phyloP scores from a whole-genome alignment of 139 green algal genomes.

The Micromonas pusilla region DNA sequence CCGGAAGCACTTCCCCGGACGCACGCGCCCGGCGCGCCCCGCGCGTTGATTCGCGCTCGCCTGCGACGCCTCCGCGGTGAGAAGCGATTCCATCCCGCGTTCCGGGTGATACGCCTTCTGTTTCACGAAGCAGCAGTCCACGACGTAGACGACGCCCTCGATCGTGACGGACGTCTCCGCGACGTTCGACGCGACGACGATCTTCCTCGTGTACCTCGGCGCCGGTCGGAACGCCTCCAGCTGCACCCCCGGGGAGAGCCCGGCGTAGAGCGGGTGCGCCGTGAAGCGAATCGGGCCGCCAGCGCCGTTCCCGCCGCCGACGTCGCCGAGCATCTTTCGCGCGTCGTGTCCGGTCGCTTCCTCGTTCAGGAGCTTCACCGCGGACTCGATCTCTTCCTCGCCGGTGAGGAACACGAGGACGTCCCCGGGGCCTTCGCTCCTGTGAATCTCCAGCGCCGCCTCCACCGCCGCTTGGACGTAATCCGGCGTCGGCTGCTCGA shows the following conservation, averaged over 20 bases:
- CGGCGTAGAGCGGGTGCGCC: slow-evolving; percentile 88
- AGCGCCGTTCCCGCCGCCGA: neutral
- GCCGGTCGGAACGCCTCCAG: slow-evolving; percentile 59
- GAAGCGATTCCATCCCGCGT: slow-evolving; percentile 38
- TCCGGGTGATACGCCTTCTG: slow-evolving; percentile 51
- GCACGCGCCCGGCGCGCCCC: slow-evolving; percentile 42
- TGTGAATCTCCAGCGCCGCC: slow-evolving; percentile 92
- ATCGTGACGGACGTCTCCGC: slow-evolving; percentile 81
- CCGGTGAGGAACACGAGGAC: slow-evolving; percentile 82
- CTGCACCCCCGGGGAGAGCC: slow-evolving; percentile 74
- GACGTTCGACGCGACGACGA: slow-evolving; percentile 83
- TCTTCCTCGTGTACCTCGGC: slow-evolving; percentile 59
- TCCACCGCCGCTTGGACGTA: slow-evolving; percentile 93
- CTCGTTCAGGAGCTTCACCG: slow-evolving; percentile 75
- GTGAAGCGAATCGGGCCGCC: slow-evolving; percentile 6
- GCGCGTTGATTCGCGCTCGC: slow-evolving; percentile 38
- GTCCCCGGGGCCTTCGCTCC: slow-evolving; percentile 67
- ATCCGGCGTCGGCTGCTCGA: slow-evolving; percentile 75
- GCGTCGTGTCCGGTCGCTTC: neutral
- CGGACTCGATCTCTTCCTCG: slow-evolving; percentile 66
- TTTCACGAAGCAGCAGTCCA: slow-evolving; percentile 82
- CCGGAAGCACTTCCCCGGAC: slow-evolving; percentile 36
- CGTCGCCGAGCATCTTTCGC: neutral
- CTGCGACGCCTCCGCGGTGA: slow-evolving; percentile 14
- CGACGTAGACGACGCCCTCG: slow-evolving; percentile 60